phyloP scores from a whole-genome alignment of 208 protist species.

The Vickermania ingenoplastis region DNA sequence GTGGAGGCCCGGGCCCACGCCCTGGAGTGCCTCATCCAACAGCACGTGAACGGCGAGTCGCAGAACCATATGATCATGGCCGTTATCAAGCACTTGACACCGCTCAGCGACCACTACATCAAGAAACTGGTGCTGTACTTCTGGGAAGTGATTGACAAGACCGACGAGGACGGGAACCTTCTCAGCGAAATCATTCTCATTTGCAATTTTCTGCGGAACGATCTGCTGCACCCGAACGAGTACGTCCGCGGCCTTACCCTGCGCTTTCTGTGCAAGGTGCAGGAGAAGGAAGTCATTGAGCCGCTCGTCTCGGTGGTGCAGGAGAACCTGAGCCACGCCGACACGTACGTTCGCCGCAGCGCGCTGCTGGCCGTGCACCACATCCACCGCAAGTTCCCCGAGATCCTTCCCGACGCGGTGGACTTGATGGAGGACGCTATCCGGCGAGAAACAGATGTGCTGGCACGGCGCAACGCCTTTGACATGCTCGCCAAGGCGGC shows the following conservation, averaged over 20 bases:
- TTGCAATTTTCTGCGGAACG: conserved; percentile 93
- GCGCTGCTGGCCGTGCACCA: conserved; percentile 94
- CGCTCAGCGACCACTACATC: conserved; percentile 85
- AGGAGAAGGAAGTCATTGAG: conserved; percentile 95
- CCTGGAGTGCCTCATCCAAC: conserved; percentile 88
- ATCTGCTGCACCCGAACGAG: conserved; percentile 97
- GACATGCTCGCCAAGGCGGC: conserved; percentile 96
- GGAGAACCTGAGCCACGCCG: conserved; percentile 90
- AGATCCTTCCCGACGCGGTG: conserved; percentile 95
- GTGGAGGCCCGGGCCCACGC: conserved; percentile 69
- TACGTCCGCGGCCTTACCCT: conserved; percentile 96
- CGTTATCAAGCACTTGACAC: conserved; percentile 94
- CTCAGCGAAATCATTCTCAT: conserved; percentile 97
- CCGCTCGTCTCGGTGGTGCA: conserved; percentile 93
- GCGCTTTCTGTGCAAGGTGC: conserved; percentile 97
- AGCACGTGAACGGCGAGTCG: conserved; percentile 94
- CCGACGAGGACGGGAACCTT: conserved; percentile 91
- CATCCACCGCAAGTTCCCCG: conserved; percentile 90
- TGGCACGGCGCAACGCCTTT: conserved; percentile 95
- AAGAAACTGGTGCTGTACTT: conserved; percentile 98
- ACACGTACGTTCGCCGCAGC: conserved; percentile 96
- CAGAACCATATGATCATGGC: conserved; percentile 96
- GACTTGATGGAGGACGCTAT: conserved; percentile 95
- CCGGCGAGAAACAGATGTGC: conserved; percentile 78
- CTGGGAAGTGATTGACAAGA: conserved; percentile 97